Base-by-base conservation (phyloP, 2,329 filamentous ascomycete genomes). In the Thelonectria discophora region DNA sequence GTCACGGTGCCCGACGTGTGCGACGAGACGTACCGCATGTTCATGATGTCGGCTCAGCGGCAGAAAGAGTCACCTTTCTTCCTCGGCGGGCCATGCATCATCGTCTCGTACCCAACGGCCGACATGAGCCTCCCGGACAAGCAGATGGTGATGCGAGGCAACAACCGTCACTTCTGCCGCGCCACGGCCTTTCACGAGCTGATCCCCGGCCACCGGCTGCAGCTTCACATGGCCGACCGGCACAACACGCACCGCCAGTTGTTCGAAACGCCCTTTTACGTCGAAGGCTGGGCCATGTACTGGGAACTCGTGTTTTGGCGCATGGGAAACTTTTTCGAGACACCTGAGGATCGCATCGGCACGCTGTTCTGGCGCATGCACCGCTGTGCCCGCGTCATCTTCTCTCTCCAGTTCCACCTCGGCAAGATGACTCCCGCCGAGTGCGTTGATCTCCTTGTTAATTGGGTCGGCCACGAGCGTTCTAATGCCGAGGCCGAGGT, bases 351-450 rank as follows among this genome's bases (percentile, higher is more conserved):
- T 63, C 78, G 79, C 40, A 79, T 88, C 20, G 86, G 86, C 0
- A 84, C 86, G 64, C 73, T 88, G 8, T 88, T 87, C 70, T 88
- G 86, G 86, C 79, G 84, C 13, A 86, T 88, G 81, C 86, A 88
- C 70, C 82, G 86, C 27, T 87, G 85, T 65, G 82, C 82, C 6
- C 81, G 86, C 39, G 87, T 87, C 65, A 74, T 84, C 12, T 88
- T 88, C 72, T 86, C 83, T 0, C 71, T 88, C 1, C 81, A 80
- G 40, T 88, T 87, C 60, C 86, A 88, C 67, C 78, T 88, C 1
- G 84, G 84, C 1, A 70, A 81, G 62, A 81, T 86, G 78, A 79
- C 75, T 10, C 79, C 85, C 1, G 76, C 79, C 60, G 80, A 86
- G 66, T 87, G 84, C 54, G 80, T 88, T 15, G 83, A 88, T 61